Evolutionary conservation across 371 early-diverging fungal species (phyloP).

Genomic region (Phascolomyces articulosus): DNA sequence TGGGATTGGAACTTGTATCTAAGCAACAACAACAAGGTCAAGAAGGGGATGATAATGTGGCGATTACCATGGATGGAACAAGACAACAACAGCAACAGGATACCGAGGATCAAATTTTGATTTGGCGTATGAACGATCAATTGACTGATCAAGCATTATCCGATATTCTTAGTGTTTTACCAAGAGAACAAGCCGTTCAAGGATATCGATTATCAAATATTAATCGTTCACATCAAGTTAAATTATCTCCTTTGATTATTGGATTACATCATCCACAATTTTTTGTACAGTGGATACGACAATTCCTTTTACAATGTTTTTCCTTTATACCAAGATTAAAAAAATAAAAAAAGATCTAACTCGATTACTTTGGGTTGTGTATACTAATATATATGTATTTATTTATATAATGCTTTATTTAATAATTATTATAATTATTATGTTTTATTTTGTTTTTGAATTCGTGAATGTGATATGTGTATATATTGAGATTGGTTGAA

Average conservation of each 20-base stretch:
- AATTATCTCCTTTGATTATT: slow-evolving; percentile 5
- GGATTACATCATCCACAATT: slow-evolving; percentile 8
- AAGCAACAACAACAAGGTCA: background rate
- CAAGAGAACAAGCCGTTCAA: slow-evolving; percentile 2
- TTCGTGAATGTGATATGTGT: too few relatives aligned
- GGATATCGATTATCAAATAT: slow-evolving; percentile 8
- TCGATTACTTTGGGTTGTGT: background rate
- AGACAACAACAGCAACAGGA: background rate
- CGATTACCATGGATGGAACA: too few relatives aligned
- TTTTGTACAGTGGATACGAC: slow-evolving; percentile 13
- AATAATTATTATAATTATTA: background rate
- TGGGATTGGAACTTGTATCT: slow-evolving; percentile 25
- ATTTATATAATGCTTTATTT: background rate
- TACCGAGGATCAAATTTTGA: background rate
- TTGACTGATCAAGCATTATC: slow-evolving; percentile 13
- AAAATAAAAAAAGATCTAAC: background rate
- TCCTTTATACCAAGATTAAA: slow-evolving; percentile 5
- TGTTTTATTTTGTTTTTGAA: background rate
- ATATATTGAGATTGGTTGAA: too few relatives aligned
- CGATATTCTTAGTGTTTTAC: slow-evolving; percentile 8
- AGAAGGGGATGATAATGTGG: slow-evolving; percentile 3
- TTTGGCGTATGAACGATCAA: slow-evolving; percentile 30
- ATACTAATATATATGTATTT: background rate
- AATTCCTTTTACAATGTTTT: slow-evolving; percentile 11
- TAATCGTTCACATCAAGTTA: slow-evolving; percentile 2